Evolutionary conservation across 2,329 filamentous ascomycete genomes (phyloP).

Genomic region (Aspergillus alliaceus): DNA sequence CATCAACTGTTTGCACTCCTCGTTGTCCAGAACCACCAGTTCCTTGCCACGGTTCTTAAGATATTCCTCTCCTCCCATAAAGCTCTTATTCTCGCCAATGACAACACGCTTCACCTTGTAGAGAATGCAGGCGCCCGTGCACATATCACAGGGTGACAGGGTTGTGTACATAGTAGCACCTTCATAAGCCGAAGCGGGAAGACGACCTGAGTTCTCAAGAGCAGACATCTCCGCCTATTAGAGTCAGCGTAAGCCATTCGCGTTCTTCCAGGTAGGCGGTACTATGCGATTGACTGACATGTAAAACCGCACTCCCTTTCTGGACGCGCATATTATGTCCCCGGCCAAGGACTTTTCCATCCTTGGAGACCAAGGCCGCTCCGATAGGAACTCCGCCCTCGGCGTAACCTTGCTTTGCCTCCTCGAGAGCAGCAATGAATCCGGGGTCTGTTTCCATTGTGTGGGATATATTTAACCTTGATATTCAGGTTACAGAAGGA

Average conservation of each 20-base stretch:
- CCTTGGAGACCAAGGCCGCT: slow-evolving; percentile 63
- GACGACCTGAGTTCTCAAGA: slow-evolving; percentile 71
- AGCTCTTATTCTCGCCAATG: slow-evolving; percentile 75
- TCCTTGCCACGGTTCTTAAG: slow-evolving; percentile 68
- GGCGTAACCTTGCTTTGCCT: slow-evolving; percentile 55
- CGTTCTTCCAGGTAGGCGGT: neutral
- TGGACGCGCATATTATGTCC: slow-evolving; percentile 78
- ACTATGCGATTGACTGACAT: slow-evolving; percentile 51
- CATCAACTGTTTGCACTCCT: slow-evolving; percentile 69
- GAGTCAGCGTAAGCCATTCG: neutral
- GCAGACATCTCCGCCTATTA: slow-evolving; percentile 71
- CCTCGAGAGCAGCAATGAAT: slow-evolving; percentile 59
- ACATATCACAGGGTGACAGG: slow-evolving; percentile 79
- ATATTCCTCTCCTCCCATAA: slow-evolving; percentile 71
- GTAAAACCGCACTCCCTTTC: slow-evolving; percentile 68
- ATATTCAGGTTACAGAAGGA: neutral
- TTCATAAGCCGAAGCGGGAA: slow-evolving; percentile 67
- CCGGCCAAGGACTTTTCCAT: slow-evolving; percentile 68
- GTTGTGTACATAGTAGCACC: slow-evolving; percentile 83
- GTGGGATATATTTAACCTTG: neutral
- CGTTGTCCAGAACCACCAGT: slow-evolving; percentile 67
- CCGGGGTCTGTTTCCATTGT: slow-evolving; percentile 48
- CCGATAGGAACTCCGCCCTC: slow-evolving; percentile 62
- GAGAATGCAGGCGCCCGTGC: slow-evolving; percentile 73
- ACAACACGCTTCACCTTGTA: slow-evolving; percentile 75